Base-by-base conservation (phyloP, 345 rosid species). In the Ceriops tagal region DNA sequence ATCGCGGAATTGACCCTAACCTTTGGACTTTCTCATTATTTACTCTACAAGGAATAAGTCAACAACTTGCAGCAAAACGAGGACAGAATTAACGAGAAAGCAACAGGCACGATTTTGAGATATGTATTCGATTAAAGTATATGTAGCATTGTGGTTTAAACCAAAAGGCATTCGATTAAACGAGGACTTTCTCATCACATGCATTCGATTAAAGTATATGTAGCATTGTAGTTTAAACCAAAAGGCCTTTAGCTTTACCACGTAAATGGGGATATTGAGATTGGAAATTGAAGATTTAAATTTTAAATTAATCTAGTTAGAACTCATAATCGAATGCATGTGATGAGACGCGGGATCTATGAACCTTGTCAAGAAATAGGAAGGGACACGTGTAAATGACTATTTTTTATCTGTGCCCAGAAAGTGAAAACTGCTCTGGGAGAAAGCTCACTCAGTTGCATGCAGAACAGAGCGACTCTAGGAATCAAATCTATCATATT, bases 391-490 rank as follows among this genome's bases (percentile, higher is more conserved):
- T 11, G 28, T 55, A 55, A 55, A 19, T 21, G 26, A 21, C 58
- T 53, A 24, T n/a, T 53, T 10, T 24, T 21, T 10, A 53, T 27
- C 27, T 2, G 11, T 53, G 58, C 58, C 58, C 58, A 11, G 4
- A 39, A 39, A 39, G 46, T 39, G 46, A 39, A 39, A 39, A 39
- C 15, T 39, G 46, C 46, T 10, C 46, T 3, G 46, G 46, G 15
- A 39, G 1, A 39, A 39, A 39, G 3, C 46, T 75, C 81, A 76
- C 77, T 71, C 71, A 71, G 66, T 52, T 69, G 76, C 31, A 75
- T 43, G 19, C 19, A 18, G 20, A 35, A 39, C 65, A 39, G 9
- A 20, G 24, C 30, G 58, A 22, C 66, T 47, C 8, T 37, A 71
- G 16, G 43, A 34, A 37, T 68, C 60, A 39, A 24, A 31, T 47